A percentile compares a stretch with the other conserved stretches of the same genome.
These are phyloP conservation scores for Kodamaea hsintzibuensis DNA, from an alignment of 805 yeast species.

Conservation along the genomic window DNA sequence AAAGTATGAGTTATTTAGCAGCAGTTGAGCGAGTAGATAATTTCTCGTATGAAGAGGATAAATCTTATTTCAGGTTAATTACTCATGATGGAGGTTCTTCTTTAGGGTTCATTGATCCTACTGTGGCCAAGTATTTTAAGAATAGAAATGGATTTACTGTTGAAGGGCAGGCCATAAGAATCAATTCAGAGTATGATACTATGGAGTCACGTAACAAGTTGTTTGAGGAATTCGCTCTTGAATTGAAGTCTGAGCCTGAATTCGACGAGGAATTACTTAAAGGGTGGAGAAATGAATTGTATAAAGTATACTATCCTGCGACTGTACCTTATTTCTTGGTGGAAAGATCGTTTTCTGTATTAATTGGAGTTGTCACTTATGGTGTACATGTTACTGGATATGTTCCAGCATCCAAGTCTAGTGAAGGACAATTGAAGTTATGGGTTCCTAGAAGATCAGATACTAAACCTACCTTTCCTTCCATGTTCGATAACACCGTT, in stretches of 20 bases:
- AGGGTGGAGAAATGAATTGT: constrained; percentile 89
- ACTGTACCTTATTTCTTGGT: constrained; percentile 60
- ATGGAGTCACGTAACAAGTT: constrained; percentile 42
- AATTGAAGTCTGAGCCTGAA: constrained; percentile 35
- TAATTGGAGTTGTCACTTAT: constrained; percentile 84
- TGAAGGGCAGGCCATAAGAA: constrained; percentile 23
- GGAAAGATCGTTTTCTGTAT: constrained; percentile 80
- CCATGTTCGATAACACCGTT: constrained; percentile 87
- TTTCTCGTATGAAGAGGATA: constrained; percentile 22
- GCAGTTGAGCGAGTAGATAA: constrained; percentile 29
- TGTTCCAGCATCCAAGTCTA: constrained; percentile 44
- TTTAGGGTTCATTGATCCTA: constrained; percentile 31
- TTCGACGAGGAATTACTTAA: constrained; percentile 34
- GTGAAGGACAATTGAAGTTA: constrained; percentile 46
- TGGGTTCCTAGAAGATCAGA: constrained; percentile 88
- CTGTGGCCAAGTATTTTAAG: constrained; percentile 24
- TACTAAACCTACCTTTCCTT: constrained; percentile 85
- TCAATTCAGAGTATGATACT: constrained; percentile 30
- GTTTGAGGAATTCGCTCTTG: constrained; percentile 44
- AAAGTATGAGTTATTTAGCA: constrained; percentile 2
- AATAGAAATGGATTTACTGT: constrained; percentile 10
- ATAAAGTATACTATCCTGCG: constrained; percentile 63
- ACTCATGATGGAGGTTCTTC: constrained; percentile 30
- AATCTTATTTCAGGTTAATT: constrained; percentile 22
- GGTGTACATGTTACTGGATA: constrained; percentile 90